Conservation (phyloP, 2,329 filamentous ascomycete genomes). For the Calonectria leucothoes region DNA sequence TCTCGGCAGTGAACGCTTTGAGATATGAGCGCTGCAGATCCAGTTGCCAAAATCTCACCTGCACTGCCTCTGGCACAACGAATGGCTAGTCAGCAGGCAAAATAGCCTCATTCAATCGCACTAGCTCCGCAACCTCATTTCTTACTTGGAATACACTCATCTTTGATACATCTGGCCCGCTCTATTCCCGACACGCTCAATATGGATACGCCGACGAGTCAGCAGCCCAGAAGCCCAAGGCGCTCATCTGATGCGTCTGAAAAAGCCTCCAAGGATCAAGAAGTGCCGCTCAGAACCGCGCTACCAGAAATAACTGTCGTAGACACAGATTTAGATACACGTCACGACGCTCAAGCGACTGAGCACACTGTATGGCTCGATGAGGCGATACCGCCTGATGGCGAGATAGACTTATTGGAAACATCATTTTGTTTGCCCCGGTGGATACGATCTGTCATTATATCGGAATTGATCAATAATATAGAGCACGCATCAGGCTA, state of each 20-base stretch:
- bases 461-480: neutral
- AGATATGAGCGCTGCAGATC: neutral
- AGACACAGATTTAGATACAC: neutral
- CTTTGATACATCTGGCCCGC: neutral
- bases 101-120: neutral
- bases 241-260: neutral
- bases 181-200: neutral
- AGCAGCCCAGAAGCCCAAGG: neutral
- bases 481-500: neutral
- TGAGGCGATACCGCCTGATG: neutral
- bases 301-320: neutral
- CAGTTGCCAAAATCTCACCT: neutral
- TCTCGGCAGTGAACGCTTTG: neutral
- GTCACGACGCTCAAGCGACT: neutral
- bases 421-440: neutral
- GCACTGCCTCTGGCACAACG: neutral
- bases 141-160: neutral
- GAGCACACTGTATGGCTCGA: neutral
- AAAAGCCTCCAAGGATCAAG: neutral
- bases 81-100: neutral
- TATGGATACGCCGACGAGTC: neutral
- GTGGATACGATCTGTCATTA: neutral
- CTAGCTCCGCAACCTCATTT: neutral
- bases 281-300: no score
- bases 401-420: neutral